Conservation (phyloP, 164 flowering plant genomes). For the Vitis rupestris region DNA sequence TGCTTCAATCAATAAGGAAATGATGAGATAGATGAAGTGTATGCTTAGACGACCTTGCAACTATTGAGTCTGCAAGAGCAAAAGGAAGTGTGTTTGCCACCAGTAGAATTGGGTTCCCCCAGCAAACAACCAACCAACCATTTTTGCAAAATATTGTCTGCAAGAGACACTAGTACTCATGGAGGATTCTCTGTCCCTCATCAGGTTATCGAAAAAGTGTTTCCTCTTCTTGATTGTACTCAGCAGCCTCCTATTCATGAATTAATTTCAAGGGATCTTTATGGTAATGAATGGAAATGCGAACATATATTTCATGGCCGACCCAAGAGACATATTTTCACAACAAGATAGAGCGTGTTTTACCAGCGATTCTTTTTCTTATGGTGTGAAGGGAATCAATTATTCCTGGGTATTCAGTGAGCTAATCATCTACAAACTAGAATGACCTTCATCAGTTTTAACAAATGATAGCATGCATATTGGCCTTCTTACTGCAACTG, state of each 20-base stretch:
- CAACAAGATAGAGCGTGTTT: not conserved
- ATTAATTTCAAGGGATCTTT: constrained; percentile 27
- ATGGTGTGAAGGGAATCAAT: constrained; percentile 13
- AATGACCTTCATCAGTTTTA: constrained; percentile 15
- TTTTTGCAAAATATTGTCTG: too few relatives aligned
- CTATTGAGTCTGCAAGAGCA: constrained; percentile 30
- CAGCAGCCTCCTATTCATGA: constrained; percentile 31
- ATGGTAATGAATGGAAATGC: constrained; percentile 31
- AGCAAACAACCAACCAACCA: constrained; percentile 32
- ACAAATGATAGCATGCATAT: constrained; percentile 12
- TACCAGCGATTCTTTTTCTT: constrained; percentile 9
- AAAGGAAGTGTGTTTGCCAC: constrained; percentile 26
- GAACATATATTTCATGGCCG: constrained; percentile 30
- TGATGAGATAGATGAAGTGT: constrained; percentile 29
- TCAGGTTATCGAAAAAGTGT: constrained; percentile 30
- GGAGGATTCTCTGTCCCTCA: constrained; percentile 37
- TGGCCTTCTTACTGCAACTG: constrained; percentile 11
- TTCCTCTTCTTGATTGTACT: constrained; percentile 27
- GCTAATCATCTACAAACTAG: constrained; percentile 16
- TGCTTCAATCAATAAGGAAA: constrained; percentile 28
- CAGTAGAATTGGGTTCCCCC: constrained; percentile 27
- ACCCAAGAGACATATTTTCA: constrained; percentile 2
- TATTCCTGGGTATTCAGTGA: constrained; percentile 17
- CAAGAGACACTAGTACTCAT: constrained; percentile 12
- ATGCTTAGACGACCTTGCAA: constrained; percentile 33